phyloP scores from a whole-genome alignment of 768 basidiomycete species.

The Agaricus subrufescens region DNA sequence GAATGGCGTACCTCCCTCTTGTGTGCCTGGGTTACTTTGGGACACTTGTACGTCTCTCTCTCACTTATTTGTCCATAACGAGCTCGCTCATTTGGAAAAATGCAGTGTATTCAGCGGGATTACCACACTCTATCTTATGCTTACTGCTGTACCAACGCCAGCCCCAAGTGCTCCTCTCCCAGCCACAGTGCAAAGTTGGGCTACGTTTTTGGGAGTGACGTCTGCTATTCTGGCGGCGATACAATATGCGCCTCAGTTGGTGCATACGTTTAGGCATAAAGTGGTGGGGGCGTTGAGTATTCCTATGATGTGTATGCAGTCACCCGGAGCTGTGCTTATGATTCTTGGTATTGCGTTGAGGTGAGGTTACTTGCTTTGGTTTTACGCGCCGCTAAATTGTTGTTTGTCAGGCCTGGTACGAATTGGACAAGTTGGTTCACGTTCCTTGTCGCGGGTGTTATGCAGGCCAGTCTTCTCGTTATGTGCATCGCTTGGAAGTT shows the following conservation, averaged over 20 bases:
- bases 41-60: constrained; percentile 64
- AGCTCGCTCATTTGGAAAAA: background rate
- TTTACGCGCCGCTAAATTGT: background rate
- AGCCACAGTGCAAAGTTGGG: constrained; percentile 48
- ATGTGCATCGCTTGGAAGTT: constrained; percentile 88
- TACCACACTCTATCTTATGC: constrained; percentile 59
- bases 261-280: constrained; percentile 70
- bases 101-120: constrained; percentile 50
- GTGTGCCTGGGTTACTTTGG: constrained; percentile 63
- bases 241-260: constrained; percentile 87
- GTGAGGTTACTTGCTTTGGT: constrained; percentile 23
- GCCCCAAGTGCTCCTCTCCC: constrained; percentile 29
- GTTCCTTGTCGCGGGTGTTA: constrained; percentile 74
- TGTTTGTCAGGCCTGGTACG: constrained; percentile 55
- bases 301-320: constrained; percentile 94
- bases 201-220: constrained; percentile 81
- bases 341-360: constrained; percentile 73
- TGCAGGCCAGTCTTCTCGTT: constrained; percentile 76
- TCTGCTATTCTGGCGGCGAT: constrained; percentile 73
- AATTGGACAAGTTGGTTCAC: constrained; percentile 91
- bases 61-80: background rate
- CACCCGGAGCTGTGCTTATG: constrained; percentile 86
- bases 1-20: constrained; percentile 79
- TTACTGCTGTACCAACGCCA: constrained; percentile 31
- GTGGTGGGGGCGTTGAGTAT: constrained; percentile 93